Conservation (phyloP, 768 basidiomycete species). For the Naganishia randhawae region DNA sequence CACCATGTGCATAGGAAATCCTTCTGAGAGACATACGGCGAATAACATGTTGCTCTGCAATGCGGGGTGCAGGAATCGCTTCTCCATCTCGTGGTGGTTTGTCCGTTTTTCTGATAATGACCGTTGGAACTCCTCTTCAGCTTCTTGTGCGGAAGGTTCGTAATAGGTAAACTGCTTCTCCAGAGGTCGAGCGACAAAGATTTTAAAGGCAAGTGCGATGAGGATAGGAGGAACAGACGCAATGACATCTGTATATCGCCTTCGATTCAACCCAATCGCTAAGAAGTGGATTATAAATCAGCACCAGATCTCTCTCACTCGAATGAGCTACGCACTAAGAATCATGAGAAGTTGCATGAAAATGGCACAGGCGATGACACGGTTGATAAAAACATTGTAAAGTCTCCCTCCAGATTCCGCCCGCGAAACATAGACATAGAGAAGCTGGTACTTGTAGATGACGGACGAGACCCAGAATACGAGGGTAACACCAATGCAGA, state of each 20-base stretch:
- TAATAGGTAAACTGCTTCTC: conserved; percentile 71
- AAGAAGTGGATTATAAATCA: conserved; percentile 26
- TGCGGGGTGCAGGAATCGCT: conserved; percentile 92
- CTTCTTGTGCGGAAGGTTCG: conserved; percentile 59
- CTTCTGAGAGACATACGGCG: conserved; percentile 29
- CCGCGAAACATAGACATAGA: conserved; percentile 85
- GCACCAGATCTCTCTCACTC: conserved; percentile 23
- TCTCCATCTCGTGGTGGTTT: conserved; percentile 75
- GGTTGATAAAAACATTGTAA: conserved; percentile 92
- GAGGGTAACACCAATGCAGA: conserved; percentile 71
- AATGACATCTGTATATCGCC: conserved; percentile 64
- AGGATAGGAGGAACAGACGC: conserved; percentile 82
- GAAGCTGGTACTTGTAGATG: conserved; percentile 80
- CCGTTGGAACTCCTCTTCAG: conserved; percentile 62
- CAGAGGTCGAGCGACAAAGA: conserved; percentile 70
- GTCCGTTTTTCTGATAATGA: conserved; percentile 71
- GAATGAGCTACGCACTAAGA: conserved; percentile 63
- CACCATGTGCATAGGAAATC: background rate
- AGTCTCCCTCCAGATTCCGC: conserved; percentile 91
- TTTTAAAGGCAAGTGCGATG: conserved; percentile 74
- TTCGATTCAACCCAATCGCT: conserved; percentile 79
- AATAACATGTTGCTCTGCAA: conserved; percentile 73
- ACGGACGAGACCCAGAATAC: conserved; percentile 68
- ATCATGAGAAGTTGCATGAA: conserved; percentile 69
- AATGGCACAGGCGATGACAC: conserved; percentile 69